Percentiles rank a stretch among this genome's conserved stretches.
These are phyloP conservation scores for Sporothrix euskadiensis DNA, from an alignment of 2,329 filamentous ascomycete genomes.

Conservation along the genomic window DNA sequence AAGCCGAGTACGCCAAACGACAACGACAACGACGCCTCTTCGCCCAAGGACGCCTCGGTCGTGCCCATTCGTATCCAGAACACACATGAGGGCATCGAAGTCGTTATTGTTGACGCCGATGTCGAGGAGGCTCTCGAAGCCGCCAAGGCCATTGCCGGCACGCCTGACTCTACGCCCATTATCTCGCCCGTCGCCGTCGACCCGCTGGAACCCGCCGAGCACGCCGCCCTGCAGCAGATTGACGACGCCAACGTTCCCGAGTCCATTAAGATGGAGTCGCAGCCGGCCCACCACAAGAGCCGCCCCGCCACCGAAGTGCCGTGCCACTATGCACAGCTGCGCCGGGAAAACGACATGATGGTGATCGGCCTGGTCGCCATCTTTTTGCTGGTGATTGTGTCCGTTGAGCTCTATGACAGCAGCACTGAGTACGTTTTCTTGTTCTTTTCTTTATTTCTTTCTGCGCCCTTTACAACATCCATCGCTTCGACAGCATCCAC, in stretches of 20 bases:
- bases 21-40: not conserved
- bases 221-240: not conserved
- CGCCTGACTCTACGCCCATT: not conserved
- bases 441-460: too few relatives aligned
- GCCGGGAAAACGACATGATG: constrained; percentile 37
- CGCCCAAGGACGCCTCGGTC: not conserved
- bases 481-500: not conserved
- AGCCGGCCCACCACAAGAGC: not conserved
- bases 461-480: not conserved
- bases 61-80: constrained; percentile 7
- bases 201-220: constrained; percentile 2
- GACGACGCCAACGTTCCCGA: constrained; percentile 8
- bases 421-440: constrained; percentile 33
- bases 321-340: constrained; percentile 32
- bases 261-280: constrained; percentile 26
- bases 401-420: constrained; percentile 37
- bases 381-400: constrained; percentile 39
- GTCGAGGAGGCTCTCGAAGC: constrained; percentile 14
- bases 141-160: constrained; percentile 13
- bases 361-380: constrained; percentile 38
- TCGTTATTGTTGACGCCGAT: constrained; percentile 20
- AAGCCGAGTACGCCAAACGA: not conserved
- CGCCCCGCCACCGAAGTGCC: constrained; percentile 22
- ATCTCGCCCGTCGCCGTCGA: constrained; percentile 16
- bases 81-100: constrained; percentile 18